Percentiles rank a stretch among this genome's conserved stretches.
Conservation (phyloP, 257 asterid species). For the Solanum medicagineum region DNA sequence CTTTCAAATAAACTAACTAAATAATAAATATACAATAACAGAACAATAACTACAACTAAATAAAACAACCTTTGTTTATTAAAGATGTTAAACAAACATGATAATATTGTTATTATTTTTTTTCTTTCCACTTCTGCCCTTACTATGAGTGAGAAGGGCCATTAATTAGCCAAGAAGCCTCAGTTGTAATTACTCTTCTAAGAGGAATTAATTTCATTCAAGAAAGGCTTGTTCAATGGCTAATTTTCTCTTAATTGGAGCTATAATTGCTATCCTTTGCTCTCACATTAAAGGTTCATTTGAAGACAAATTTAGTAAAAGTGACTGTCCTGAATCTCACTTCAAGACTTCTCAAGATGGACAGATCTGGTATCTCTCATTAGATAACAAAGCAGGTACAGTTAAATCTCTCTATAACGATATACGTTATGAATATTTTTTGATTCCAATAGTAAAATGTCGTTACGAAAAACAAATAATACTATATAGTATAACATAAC, state of each 20-base stretch:
- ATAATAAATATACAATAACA: too few relatives aligned
- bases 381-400: conserved; percentile 58
- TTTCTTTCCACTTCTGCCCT: neutral
- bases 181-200: neutral
- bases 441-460: too few relatives aligned
- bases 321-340: conserved; percentile 53
- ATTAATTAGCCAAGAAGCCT: neutral
- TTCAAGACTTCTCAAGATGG: conserved; percentile 89
- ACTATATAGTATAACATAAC: neutral
- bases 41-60: neutral
- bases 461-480: neutral
- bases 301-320: conserved; percentile 58
- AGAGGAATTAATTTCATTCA: neutral
- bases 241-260: conserved; percentile 16
- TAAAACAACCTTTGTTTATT: neutral
- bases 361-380: conserved; percentile 75
- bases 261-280: conserved; percentile 4
- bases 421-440: neutral
- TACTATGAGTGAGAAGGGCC: neutral
- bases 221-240: conserved; percentile 15
- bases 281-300: conserved; percentile 23
- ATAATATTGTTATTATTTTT: too few relatives aligned
- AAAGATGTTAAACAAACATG: neutral
- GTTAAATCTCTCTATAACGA: neutral
- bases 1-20: too few relatives aligned